Conservation (phyloP, 805 yeast genomes). For the Teunomyces funiuensis region DNA sequence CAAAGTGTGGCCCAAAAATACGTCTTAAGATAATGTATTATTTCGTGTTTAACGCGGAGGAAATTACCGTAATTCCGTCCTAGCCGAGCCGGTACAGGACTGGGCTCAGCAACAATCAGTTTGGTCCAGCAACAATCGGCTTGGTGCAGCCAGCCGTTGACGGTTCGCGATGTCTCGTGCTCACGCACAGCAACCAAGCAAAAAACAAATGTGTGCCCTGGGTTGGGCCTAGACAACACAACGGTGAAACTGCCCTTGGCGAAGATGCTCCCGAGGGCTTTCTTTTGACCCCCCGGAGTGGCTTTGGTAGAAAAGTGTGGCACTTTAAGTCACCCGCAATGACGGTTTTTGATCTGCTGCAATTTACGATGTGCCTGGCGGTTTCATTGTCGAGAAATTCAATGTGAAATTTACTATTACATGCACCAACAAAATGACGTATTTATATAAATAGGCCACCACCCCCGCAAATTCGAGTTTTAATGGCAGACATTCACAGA, state of each 20-base stretch:
- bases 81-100: no score
- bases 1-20: no score
- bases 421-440: not conserved
- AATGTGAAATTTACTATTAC: not conserved
- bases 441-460: not conserved
- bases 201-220: not conserved
- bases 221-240: not conserved
- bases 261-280: not conserved
- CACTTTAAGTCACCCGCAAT: not conserved
- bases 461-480: not conserved
- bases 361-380: not conserved
- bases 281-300: not conserved
- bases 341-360: not conserved
- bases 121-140: no score
- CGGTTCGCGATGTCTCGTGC: no score
- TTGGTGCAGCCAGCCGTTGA: no score
- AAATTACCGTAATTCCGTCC: no score
- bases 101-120: no score
- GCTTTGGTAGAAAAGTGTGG: not conserved
- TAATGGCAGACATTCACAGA: not conserved
- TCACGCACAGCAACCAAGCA: no score
- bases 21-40: no score
- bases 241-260: not conserved
- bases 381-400: not conserved
- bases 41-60: no score